Conservation (phyloP, 176 grass and related monocot genomes). For the Dactylis glomerata region DNA sequence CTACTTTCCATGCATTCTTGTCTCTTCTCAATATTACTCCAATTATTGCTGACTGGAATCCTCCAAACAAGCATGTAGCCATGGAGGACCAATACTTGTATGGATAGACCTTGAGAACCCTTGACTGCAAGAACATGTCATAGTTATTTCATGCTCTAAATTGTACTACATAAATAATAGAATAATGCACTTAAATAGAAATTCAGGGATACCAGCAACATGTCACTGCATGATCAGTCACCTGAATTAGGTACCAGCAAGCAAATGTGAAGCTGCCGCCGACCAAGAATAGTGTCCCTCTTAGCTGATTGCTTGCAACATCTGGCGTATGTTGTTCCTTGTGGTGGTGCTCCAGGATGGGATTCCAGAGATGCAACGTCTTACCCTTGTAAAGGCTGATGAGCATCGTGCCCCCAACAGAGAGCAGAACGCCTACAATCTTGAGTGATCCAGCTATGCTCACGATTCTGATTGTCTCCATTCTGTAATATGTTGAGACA, state of each 20-base stretch:
- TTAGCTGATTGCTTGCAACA: conserved; percentile 19
- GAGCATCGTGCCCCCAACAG: conserved; percentile 47
- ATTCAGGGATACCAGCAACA: background rate
- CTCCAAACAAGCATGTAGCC: conserved; percentile 52
- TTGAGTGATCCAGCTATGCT: conserved; percentile 27
- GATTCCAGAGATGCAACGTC: conserved; percentile 34
- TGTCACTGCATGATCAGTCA: background rate
- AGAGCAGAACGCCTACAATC: conserved; percentile 20
- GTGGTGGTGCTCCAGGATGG: conserved; percentile 9
- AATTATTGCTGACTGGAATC: conserved; percentile 38
- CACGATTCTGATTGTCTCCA: conserved; percentile 31
- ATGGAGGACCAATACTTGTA: conserved; percentile 68
- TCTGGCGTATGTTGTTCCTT: background rate
- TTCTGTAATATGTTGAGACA: background rate
- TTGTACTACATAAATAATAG: background rate
- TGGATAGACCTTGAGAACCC: conserved; percentile 58
- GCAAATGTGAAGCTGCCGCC: conserved; percentile 45
- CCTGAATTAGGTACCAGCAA: conserved; percentile 59
- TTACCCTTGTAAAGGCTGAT: conserved; percentile 61
- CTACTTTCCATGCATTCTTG: conserved; percentile 37
- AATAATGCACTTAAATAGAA: background rate
- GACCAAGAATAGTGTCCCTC: conserved; percentile 31
- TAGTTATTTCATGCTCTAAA: background rate
- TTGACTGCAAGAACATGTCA: conserved; percentile 22
- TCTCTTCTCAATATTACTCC: conserved; percentile 54